phyloP scores from a whole-genome alignment of 2,329 filamentous ascomycete genomes.

The Diaporthe destruens region DNA sequence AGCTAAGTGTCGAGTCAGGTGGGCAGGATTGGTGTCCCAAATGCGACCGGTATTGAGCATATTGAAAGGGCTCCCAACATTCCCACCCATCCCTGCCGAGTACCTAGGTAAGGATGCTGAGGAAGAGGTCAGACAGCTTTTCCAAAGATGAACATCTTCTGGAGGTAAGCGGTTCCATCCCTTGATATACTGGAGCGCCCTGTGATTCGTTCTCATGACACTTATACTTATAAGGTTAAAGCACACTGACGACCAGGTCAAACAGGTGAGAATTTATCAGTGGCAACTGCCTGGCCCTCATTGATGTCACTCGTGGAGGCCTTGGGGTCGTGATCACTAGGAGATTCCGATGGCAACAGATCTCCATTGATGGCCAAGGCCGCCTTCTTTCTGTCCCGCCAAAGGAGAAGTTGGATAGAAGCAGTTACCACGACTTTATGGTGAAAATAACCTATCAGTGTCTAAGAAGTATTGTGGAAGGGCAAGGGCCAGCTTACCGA shows the following conservation, averaged over 20 bases:
- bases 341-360: background rate
- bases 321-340: background rate
- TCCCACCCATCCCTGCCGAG: too few relatives aligned
- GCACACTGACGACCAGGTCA: background rate
- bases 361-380: background rate
- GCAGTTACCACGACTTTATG: slow-evolving; percentile 47
- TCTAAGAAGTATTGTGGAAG: background rate
- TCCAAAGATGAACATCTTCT: background rate
- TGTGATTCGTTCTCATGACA: background rate
- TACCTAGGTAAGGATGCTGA: background rate
- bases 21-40: background rate
- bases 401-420: slow-evolving; percentile 49
- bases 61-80: background rate
- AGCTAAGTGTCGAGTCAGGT: background rate
- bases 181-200: background rate
- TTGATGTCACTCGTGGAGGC: background rate
- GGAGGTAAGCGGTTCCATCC: too few relatives aligned
- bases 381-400: slow-evolving; percentile 44
- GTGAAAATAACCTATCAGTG: background rate
- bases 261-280: background rate
- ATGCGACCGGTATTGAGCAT: background rate
- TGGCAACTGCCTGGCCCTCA: background rate
- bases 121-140: background rate
- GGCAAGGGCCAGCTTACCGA: slow-evolving; percentile 47
- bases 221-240: too few relatives aligned